phyloP scores from a whole-genome alignment of 73 alveolate genomes.

The Paramecium pentaurelia region DNA sequence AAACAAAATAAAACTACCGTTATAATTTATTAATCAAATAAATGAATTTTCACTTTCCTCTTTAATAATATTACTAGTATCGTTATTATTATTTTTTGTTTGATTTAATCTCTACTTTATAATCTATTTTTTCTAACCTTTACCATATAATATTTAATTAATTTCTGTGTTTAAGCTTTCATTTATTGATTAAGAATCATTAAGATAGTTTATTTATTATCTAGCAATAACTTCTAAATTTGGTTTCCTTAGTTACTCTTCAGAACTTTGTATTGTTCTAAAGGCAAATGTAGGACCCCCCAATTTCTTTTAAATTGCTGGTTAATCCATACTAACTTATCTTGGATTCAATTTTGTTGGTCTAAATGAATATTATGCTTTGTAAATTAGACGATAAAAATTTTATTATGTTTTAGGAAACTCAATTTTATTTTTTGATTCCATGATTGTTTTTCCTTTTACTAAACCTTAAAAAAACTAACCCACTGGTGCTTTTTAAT shows the following conservation, averaged over 20 bases:
- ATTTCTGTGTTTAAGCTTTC: constrained; percentile 23
- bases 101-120: not conserved
- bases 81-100: not conserved
- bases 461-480: not conserved
- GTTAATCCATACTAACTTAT: not conserved
- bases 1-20: not conserved
- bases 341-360: constrained; percentile 40
- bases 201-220: not conserved
- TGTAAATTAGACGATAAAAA: constrained; percentile 1
- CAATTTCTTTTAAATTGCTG: constrained; percentile 13
- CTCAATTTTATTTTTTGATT: not conserved
- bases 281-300: constrained; percentile 46
- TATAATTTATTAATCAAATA: not conserved
- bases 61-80: not conserved
- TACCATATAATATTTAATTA: constrained; percentile 13
- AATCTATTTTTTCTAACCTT: not conserved
- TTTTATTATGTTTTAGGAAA: not conserved
- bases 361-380: constrained; percentile 48
- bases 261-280: not conserved
- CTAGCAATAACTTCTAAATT: not conserved
- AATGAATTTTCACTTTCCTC: constrained; percentile 40
- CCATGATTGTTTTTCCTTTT: not conserved
- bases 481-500: not conserved
- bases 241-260: not conserved
- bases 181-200: not conserved